A percentile compares a stretch with the other conserved stretches of the same genome.
These are phyloP conservation scores for Osmanthus fragrans DNA, from an alignment of 257 asterid genomes.

Conservation along the genomic window DNA sequence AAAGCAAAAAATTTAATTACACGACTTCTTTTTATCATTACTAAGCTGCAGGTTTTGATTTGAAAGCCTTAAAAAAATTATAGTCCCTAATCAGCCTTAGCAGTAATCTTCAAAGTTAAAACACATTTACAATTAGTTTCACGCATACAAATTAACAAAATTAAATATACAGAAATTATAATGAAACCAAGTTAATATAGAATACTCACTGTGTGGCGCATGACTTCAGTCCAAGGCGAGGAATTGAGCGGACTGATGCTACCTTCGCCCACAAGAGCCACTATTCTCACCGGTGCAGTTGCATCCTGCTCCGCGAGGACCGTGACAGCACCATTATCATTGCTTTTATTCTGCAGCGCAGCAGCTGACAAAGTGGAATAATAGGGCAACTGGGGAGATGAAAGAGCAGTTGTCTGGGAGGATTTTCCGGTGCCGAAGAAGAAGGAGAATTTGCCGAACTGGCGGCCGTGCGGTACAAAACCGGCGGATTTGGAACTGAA, in stretches of 20 bases:
- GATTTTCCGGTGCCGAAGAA: background rate
- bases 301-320: conserved; percentile 33
- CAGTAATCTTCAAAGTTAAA: background rate
- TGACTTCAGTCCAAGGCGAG: conserved; percentile 84
- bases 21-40: background rate
- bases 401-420: conserved; percentile 7
- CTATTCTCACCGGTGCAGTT: conserved; percentile 56
- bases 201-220: conserved; percentile 79
- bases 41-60: background rate
- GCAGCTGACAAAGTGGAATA: conserved; percentile 24
- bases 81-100: no score
- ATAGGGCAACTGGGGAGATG: conserved; percentile 10
- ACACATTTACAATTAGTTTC: background rate
- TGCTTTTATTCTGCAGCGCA: conserved; percentile 17
- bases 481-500: conserved; percentile 11
- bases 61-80: background rate
- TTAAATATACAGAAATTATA: background rate
- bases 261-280: conserved; percentile 77
- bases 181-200: background rate
- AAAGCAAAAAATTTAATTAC: background rate
- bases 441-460: background rate
- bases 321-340: conserved; percentile 29
- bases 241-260: conserved; percentile 82
- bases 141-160: background rate
- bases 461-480: conserved; percentile 12